Conservation (phyloP, 805 yeast species). For the Wickerhamomyces queroliae region DNA sequence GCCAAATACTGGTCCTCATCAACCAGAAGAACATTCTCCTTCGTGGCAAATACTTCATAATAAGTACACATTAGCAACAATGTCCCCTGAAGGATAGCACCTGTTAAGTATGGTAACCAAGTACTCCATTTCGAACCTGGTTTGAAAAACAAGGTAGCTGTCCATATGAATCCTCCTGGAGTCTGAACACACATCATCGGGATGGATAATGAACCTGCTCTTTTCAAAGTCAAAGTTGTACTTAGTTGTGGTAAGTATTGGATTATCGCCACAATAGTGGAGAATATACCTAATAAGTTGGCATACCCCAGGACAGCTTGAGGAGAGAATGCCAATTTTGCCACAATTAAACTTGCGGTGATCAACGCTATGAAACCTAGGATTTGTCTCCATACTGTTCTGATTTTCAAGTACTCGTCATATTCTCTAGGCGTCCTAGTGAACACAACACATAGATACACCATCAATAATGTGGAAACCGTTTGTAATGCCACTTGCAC, state of each 20-base stretch:
- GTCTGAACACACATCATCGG: constrained; percentile 83
- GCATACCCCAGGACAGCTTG: constrained; percentile 37
- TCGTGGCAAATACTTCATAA: constrained; percentile 23
- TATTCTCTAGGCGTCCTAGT: constrained; percentile 41
- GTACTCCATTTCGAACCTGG: constrained; percentile 83
- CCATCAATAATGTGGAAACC: constrained; percentile 49
- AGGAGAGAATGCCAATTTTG: constrained; percentile 18
- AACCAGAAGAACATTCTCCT: background rate
- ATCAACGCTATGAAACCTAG: constrained; percentile 27
- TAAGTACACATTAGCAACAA: constrained; percentile 60
- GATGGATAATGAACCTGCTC: constrained; percentile 74
- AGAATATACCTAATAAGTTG: constrained; percentile 54
- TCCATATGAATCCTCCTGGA: constrained; percentile 84
- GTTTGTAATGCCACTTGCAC: constrained; percentile 64
- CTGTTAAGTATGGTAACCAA: constrained; percentile 74
- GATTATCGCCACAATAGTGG: constrained; percentile 56
- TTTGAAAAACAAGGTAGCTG: constrained; percentile 61
- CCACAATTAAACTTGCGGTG: constrained; percentile 28
- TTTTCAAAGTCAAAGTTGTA: constrained; percentile 64
- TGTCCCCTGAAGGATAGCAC: constrained; percentile 61
- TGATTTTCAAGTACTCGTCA: constrained; percentile 36
- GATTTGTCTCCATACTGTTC: constrained; percentile 35
- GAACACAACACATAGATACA: constrained; percentile 45
- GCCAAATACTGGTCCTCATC: background rate
- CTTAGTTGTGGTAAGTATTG: constrained; percentile 78